Percentiles rank a stretch among this genome's conserved stretches.
phyloP scores from a whole-genome alignment of 2,329 filamentous ascomycete genomes.

The Seiridium unicorne region DNA sequence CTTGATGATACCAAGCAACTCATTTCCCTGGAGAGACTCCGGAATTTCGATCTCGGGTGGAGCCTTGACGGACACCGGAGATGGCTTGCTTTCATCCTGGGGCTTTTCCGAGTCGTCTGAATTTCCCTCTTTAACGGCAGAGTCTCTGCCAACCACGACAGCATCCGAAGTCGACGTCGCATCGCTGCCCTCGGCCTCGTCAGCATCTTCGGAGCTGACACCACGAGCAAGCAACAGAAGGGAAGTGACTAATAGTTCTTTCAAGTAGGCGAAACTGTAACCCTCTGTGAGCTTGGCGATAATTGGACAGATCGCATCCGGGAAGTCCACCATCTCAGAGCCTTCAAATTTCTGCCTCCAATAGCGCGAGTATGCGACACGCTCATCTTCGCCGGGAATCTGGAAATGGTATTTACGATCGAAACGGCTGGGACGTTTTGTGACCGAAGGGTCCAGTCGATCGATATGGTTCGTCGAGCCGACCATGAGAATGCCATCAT shows the following conservation, averaged over 20 bases:
- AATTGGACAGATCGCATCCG: not conserved
- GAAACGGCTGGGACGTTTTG: slow-evolving; percentile 52
- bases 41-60: too few relatives aligned
- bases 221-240: too few relatives aligned
- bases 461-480: not conserved
- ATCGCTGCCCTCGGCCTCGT: too few relatives aligned
- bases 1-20: too few relatives aligned
- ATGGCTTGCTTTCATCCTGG: too few relatives aligned
- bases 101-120: too few relatives aligned
- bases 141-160: too few relatives aligned
- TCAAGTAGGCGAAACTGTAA: slow-evolving; percentile 4
- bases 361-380: slow-evolving; percentile 46
- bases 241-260: not conserved
- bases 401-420: slow-evolving; percentile 55
- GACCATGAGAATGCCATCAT: not conserved
- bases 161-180: too few relatives aligned
- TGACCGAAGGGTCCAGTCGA: slow-evolving; percentile 43
- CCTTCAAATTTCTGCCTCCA: slow-evolving; percentile 38
- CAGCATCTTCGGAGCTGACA: too few relatives aligned
- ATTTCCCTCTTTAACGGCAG: too few relatives aligned
- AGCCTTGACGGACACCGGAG: too few relatives aligned
- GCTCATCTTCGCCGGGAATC: slow-evolving; percentile 40
- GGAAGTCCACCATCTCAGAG: not conserved
- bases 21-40: too few relatives aligned
- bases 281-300: not conserved